phyloP scores from a whole-genome alignment of 139 green algal species.

The Chlorella sp. region DNA sequence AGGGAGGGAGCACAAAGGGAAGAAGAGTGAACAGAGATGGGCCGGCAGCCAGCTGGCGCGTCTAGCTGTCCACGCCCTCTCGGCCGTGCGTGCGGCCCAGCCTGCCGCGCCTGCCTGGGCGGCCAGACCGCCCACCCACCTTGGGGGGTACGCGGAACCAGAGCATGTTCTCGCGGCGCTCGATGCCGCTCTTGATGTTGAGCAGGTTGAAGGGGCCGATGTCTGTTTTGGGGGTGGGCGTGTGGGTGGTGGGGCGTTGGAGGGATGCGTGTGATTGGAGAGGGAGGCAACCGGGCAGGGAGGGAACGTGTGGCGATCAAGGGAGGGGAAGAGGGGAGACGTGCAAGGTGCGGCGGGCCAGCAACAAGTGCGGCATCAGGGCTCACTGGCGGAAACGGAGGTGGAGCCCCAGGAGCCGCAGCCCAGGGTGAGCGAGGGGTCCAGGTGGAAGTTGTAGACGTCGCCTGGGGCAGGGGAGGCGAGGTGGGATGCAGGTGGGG shows the following conservation, averaged over 20 bases:
- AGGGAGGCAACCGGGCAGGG: too few species aligned
- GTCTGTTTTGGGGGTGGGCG: slow-evolving; percentile 39
- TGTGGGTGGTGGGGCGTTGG: too few species aligned
- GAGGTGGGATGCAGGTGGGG: not conserved
- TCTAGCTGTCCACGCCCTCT: too few species aligned
- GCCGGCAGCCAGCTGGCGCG: too few species aligned
- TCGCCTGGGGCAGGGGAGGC: slow-evolving; percentile 17
- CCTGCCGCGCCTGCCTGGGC: too few species aligned
- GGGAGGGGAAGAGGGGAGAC: not conserved
- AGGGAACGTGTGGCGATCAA: not conserved
- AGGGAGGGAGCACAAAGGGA: too few species aligned
- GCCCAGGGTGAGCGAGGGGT: slow-evolving; percentile 72
- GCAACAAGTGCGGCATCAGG: not conserved
- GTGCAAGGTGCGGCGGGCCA: too few species aligned
- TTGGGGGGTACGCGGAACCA: slow-evolving; percentile 73
- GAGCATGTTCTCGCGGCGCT: slow-evolving; percentile 68
- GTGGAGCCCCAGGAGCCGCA: slow-evolving; percentile 68
- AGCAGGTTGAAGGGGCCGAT: slow-evolving; percentile 67
- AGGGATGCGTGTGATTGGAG: too few species aligned
- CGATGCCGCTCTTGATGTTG: slow-evolving; percentile 68
- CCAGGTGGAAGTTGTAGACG: slow-evolving; percentile 75
- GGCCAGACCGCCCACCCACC: too few species aligned
- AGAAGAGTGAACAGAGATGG: too few species aligned
- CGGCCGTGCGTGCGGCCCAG: too few species aligned
- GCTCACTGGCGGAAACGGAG: slow-evolving; percentile 45